phyloP scores from a whole-genome alignment of 352 stramenopile species.

The Phytopythium cucurbitacearum region DNA sequence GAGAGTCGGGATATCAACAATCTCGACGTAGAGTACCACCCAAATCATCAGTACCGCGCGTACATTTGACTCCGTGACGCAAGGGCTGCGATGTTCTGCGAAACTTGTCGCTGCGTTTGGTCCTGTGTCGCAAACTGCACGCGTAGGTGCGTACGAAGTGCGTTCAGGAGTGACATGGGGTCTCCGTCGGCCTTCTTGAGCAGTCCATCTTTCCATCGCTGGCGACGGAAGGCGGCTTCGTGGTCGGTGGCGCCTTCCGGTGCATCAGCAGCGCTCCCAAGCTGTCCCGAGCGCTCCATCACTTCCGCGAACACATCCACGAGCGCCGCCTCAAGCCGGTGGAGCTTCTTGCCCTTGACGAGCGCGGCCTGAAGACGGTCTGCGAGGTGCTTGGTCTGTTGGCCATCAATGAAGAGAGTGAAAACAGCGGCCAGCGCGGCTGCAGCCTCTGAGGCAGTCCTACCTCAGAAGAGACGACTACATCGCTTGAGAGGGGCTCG shows the following conservation, averaged over 20 bases:
- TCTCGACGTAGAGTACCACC: not conserved
- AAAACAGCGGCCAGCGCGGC: not conserved
- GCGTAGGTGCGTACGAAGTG: slow-evolving; percentile 60
- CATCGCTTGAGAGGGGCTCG: no score
- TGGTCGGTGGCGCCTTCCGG: slow-evolving; percentile 14
- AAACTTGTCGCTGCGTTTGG: slow-evolving; percentile 22
- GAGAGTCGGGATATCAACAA: not conserved
- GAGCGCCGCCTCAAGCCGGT: slow-evolving; percentile 57
- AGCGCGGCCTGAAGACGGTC: slow-evolving; percentile 61
- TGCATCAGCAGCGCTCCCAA: not conserved
- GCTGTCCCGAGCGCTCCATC: slow-evolving; percentile 32
- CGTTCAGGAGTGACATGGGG: slow-evolving; percentile 64
- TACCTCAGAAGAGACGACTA: no score
- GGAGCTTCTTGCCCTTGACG: slow-evolving; percentile 57
- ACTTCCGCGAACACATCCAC: slow-evolving; percentile 75
- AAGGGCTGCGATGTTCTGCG: slow-evolving; percentile 19
- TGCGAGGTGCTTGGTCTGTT: slow-evolving; percentile 52
- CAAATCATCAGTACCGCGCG: slow-evolving; percentile 2
- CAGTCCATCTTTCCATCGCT: slow-evolving; percentile 53
- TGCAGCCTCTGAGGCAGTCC: no score
- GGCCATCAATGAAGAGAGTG: not conserved
- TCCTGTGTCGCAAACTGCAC: slow-evolving; percentile 53
- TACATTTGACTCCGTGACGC: slow-evolving; percentile 28
- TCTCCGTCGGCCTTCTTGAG: slow-evolving; percentile 55
- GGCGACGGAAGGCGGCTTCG: slow-evolving; percentile 34